A percentile compares a stretch with the other conserved stretches of the same genome.
Evolutionary conservation across 2,329 filamentous ascomycete genomes (phyloP).

Genomic region (Westerdykella ornata): DNA sequence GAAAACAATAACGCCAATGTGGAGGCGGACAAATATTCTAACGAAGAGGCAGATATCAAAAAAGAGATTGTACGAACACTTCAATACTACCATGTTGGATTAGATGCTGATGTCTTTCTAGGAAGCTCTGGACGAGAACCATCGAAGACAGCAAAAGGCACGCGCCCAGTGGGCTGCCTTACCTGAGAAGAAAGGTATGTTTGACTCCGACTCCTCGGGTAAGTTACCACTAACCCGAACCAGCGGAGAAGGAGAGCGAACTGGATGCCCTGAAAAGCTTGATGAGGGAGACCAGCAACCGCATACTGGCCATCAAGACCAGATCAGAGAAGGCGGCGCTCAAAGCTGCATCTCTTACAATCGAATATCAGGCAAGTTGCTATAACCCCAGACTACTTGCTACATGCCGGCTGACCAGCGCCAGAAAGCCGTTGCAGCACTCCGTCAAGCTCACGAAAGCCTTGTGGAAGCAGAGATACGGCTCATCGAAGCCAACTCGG

Average conservation of each 20-base stretch:
- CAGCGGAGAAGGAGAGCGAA: slow-evolving; percentile 43
- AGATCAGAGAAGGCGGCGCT: slow-evolving; percentile 36
- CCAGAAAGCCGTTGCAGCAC: slow-evolving; percentile 53
- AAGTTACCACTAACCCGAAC: slow-evolving; percentile 18
- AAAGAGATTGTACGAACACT: slow-evolving; percentile 12
- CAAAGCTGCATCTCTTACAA: slow-evolving; percentile 33
- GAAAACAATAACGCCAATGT: slow-evolving; percentile 40
- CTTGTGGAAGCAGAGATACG: slow-evolving; percentile 64
- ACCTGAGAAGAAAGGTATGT: slow-evolving; percentile 61
- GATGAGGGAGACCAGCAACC: slow-evolving; percentile 40
- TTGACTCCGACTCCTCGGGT: not conserved
- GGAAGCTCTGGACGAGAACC: slow-evolving; percentile 51
- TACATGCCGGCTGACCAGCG: slow-evolving; percentile 14
- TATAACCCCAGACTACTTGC: not conserved
- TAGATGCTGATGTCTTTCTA: slow-evolving; percentile 8
- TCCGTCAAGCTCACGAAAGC: slow-evolving; percentile 57
- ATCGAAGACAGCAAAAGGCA: slow-evolving; percentile 60
- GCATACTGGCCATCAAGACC: slow-evolving; percentile 47
- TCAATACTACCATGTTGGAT: slow-evolving; percentile 6
- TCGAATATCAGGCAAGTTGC: slow-evolving; percentile 50
- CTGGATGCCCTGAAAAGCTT: slow-evolving; percentile 38
- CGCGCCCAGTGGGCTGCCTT: slow-evolving; percentile 59
- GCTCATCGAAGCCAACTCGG: slow-evolving; percentile 74
- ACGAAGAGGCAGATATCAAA: slow-evolving; percentile 12
- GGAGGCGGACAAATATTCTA: slow-evolving; percentile 25